phyloP scores from a whole-genome alignment of 139 green algal species.

The Chlorella ohadii region DNA sequence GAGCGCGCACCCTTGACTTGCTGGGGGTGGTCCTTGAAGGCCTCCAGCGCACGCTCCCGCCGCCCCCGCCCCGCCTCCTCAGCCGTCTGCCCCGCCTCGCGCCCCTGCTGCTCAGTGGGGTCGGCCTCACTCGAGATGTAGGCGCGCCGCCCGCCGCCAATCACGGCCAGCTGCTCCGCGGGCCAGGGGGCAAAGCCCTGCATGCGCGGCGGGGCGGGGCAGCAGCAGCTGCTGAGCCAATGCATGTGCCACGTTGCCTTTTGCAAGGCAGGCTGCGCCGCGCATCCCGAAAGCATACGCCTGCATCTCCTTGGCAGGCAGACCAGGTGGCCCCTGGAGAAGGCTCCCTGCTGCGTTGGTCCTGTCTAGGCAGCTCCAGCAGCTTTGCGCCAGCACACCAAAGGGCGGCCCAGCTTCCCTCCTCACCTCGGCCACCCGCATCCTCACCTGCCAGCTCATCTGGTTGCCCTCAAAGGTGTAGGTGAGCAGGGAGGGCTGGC shows the following conservation, averaged over 20 bases:
- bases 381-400: no score
- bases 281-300: no score
- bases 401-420: no score
- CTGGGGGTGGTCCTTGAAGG: background rate
- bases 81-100: no score
- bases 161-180: constrained; percentile 3
- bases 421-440: background rate
- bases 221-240: no score
- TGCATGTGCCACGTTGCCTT: no score
- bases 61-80: background rate
- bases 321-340: no score
- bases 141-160: constrained; percentile 14
- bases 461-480: background rate
- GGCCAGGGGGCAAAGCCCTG: constrained; percentile 27
- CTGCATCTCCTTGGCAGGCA: no score
- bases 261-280: background rate
- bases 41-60: background rate
- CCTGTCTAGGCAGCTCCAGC: no score
- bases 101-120: background rate
- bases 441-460: background rate
- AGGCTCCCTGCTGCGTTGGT: no score
- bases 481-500: background rate
- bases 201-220: background rate
- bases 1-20: background rate
- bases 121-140: background rate